Evolutionary conservation across 106 monocot genomes (phyloP).

Genomic region (Dioscorea dumetorum): DNA sequence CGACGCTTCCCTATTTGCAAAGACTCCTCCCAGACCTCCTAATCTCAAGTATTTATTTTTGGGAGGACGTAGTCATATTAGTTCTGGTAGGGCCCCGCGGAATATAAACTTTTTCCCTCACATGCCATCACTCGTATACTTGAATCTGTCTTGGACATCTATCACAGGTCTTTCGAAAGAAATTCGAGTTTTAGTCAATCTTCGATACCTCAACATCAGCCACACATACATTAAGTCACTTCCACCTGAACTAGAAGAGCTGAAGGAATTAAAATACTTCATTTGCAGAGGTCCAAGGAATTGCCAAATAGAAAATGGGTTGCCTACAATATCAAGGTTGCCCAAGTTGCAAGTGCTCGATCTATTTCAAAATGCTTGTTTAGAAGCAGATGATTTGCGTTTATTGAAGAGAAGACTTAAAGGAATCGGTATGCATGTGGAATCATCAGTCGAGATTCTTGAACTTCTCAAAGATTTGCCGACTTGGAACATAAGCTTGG

Average conservation of each 20-base stretch:
- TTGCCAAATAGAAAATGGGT: neutral
- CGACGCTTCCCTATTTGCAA: neutral
- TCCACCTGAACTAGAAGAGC: constrained; percentile 1
- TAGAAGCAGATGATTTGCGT: no score
- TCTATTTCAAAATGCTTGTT: no score
- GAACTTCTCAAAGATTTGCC: no score
- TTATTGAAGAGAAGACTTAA: no score
- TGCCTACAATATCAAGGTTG: no score
- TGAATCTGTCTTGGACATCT: constrained; percentile 13
- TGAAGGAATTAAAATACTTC: constrained; percentile 2
- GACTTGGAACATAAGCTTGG: no score
- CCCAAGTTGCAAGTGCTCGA: no score
- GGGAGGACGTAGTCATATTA: neutral
- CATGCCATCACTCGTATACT: constrained; percentile 5
- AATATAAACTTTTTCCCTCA: neutral
- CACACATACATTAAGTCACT: constrained; percentile 4
- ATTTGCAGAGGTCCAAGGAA: neutral
- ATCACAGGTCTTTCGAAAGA: constrained; percentile 4
- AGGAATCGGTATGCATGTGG: no score
- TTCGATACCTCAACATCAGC: constrained; percentile 19
- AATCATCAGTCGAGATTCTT: no score
- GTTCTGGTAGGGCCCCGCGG: neutral
- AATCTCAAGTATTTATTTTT: constrained; percentile 6
- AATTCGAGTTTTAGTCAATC: neutral
- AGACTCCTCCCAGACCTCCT: neutral